phyloP scores from a whole-genome alignment of 306 rosid genomes.

The Quercus rubra region DNA sequence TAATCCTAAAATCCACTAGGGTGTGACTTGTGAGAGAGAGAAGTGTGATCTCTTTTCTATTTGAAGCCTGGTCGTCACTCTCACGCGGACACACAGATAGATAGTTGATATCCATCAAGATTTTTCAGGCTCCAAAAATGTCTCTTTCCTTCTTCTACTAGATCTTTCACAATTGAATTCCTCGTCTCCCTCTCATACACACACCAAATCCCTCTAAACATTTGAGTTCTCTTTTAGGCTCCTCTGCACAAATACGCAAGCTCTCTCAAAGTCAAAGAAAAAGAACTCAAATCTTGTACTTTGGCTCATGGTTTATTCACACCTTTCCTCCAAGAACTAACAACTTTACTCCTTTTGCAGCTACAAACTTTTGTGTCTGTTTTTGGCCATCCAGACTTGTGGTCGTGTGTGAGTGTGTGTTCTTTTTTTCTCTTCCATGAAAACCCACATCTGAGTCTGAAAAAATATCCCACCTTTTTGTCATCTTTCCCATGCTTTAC shows the following conservation, averaged over 20 bases:
- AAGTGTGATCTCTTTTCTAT: constrained; percentile 31
- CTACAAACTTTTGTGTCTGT: constrained; percentile 13
- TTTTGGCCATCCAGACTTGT: neutral
- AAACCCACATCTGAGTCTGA: constrained; percentile 20
- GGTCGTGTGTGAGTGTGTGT: neutral
- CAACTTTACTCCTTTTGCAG: constrained; percentile 19
- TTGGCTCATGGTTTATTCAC: neutral
- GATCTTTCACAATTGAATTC: neutral
- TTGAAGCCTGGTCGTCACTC: constrained; percentile 47
- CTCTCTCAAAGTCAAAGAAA: neutral
- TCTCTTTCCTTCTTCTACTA: constrained; percentile 7
- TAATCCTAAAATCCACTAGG: neutral
- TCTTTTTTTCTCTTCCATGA: constrained; percentile 13
- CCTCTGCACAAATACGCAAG: constrained; percentile 16
- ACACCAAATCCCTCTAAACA: neutral
- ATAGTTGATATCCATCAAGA: constrained; percentile 25
- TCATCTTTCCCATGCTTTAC: constrained; percentile 18
- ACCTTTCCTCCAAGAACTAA: neutral
- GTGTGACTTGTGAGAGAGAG: neutral
- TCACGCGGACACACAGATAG: constrained; percentile 40
- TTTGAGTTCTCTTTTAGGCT: constrained; percentile 1
- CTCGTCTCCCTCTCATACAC: neutral
- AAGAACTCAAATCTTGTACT: neutral
- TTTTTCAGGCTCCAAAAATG: neutral
- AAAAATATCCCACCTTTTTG: constrained; percentile 32